Conservation (phyloP, 257 asterid species). For the Echium plantagineum region DNA sequence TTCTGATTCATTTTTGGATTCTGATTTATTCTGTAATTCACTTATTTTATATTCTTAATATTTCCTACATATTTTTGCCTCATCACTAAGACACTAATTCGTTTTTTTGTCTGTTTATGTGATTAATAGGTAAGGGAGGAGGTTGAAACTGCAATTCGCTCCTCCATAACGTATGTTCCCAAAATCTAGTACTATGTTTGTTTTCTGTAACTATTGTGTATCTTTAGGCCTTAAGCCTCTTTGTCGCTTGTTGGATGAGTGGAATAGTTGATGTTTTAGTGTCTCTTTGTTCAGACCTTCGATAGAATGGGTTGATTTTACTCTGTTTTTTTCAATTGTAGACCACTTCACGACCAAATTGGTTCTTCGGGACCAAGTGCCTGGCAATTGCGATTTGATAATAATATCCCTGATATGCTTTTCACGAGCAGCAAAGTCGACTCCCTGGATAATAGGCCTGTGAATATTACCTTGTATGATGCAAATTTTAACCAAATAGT, state of each 20-base stretch:
- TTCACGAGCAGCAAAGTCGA: constrained; percentile 48
- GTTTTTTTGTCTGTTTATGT: too few species aligned
- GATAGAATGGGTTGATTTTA: not conserved
- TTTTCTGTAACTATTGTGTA: not conserved
- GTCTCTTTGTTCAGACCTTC: not conserved
- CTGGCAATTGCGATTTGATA: constrained; percentile 39
- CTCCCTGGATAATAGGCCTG: constrained; percentile 20
- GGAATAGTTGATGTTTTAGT: too few species aligned
- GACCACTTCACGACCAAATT: constrained; percentile 28
- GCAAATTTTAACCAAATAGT: constrained; percentile 23
- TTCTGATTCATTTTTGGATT: not conserved
- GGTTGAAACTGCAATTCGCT: constrained; percentile 29
- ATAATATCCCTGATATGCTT: constrained; percentile 32
- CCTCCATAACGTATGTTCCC: constrained; percentile 33
- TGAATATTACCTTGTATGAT: constrained; percentile 40
- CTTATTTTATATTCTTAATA: not conserved
- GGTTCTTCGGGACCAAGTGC: constrained; percentile 27
- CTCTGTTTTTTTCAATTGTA: constrained; percentile 1
- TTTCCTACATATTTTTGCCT: not conserved
- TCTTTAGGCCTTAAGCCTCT: constrained; percentile 1
- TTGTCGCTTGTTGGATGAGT: not conserved
- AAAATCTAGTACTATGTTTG: not conserved
- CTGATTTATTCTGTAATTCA: not conserved
- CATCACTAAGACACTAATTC: too few species aligned
- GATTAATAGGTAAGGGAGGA: constrained; percentile 51